Evolutionary conservation across 1,139 yeast species (phyloP), one percentile per base, ranked within the genome.

Genomic region (Yamadazyma songkhlaensis): DNA sequence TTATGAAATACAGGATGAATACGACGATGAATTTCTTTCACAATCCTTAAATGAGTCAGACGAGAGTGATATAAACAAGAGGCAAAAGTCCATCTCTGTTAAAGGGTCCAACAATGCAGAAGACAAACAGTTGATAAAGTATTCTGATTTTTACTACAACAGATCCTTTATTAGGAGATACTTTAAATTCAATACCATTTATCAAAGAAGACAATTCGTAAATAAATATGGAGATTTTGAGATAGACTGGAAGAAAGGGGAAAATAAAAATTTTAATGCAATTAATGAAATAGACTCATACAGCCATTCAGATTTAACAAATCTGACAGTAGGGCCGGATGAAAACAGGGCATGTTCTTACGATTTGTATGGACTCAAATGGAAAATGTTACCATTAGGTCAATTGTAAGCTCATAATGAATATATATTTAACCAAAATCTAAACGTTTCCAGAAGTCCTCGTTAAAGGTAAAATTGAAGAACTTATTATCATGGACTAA

Each of bases 361-460:
- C 41, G 72, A 67, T 40, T 51, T 43, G 33, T 62, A 64, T 33
- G 79, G 79, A 1, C 50, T 75, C 28, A 73, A 70, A 44, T 76
- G 81, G 80, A 74, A 74, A 43, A 66, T 76, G 42, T 74, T 77
- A 2, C 66, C 74, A 3, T 45, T 73, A 6, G 68, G 74, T 13
- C 75, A 71, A 42, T 49, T 69, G 7, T 68, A 49, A 26, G 20
- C 4, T 9, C 4, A 23, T 23, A 5, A 25, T 25, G 4, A 12
- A 13, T 6, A 28, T 11, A 3, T 9, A 6, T n/a, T 29, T 29
- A 32, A 12, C 38, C 29, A 32, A 35, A 42, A 31, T 44, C 46
- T 14, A 46, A 34, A 15, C 43, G 22, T 22, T 32, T 41, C 48
- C 48, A 46, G 21, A 46, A 46, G 29, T 42, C 49, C 23, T 45